Evolutionary conservation across 1,284 basidiomycete genomes (phyloP).

Genomic region (Austropuccinia psidii): DNA sequence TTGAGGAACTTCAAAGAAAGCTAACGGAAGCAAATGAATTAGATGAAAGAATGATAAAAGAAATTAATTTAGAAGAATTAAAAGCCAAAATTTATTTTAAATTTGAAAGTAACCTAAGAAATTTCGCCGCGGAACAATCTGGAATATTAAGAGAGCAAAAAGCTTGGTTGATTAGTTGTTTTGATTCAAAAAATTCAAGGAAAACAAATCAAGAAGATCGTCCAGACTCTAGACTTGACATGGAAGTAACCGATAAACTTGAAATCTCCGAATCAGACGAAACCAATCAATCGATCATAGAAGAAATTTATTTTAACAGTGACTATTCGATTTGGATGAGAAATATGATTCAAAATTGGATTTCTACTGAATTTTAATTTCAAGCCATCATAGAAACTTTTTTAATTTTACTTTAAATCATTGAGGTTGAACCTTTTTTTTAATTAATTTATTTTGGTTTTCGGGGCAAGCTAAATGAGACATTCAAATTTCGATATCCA

Average conservation of each 20-base stretch:
- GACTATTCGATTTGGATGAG: constrained; percentile 9
- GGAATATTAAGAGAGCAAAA: constrained; percentile 88
- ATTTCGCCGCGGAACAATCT: constrained; percentile 54
- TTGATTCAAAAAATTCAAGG: neutral
- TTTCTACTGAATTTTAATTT: too few relatives aligned
- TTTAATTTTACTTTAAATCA: too few relatives aligned
- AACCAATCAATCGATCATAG: neutral
- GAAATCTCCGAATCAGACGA: neutral
- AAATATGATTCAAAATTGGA: constrained; percentile 10
- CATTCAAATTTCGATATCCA: too few relatives aligned
- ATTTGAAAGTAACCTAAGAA: neutral
- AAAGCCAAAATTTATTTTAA: neutral
- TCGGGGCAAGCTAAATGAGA: too few relatives aligned
- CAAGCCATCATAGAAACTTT: too few relatives aligned
- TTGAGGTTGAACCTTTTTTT: too few relatives aligned
- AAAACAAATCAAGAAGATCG: neutral
- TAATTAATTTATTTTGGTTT: too few relatives aligned
- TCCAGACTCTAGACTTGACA: too few relatives aligned
- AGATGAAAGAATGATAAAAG: too few relatives aligned
- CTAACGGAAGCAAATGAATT: constrained; percentile 73
- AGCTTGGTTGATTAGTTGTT: constrained; percentile 56
- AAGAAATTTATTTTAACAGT: neutral
- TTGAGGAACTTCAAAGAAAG: constrained; percentile 73
- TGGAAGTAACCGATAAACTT: neutral
- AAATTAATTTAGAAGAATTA: neutral